phyloP scores from a whole-genome alignment of 257 asterid genomes.

The Solanum dulcamara region DNA sequence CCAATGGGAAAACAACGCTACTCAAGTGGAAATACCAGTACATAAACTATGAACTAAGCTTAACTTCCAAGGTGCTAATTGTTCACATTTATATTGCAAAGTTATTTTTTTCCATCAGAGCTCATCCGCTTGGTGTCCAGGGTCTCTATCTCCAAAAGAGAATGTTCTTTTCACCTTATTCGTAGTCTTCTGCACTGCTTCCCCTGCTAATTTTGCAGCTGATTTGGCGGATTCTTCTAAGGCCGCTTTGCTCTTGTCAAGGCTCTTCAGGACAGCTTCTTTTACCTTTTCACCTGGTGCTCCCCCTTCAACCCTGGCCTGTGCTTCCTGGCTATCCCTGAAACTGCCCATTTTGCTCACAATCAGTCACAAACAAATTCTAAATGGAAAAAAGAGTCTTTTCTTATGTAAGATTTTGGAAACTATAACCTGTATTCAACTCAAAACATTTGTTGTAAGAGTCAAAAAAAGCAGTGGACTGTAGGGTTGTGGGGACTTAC shows the following conservation, averaged over 20 bases:
- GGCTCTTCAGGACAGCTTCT: slow-evolving; percentile 31
- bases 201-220: slow-evolving; percentile 10
- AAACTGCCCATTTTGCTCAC: slow-evolving; percentile 2
- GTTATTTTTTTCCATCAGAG: background rate
- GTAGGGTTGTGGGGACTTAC: background rate
- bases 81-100: background rate
- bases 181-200: background rate
- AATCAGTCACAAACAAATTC: background rate
- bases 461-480: background rate
- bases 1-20: background rate
- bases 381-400: background rate
- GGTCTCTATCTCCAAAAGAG: background rate
- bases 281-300: slow-evolving; percentile 13
- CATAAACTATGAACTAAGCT: background rate
- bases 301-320: background rate
- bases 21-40: background rate
- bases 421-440: background rate
- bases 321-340: background rate
- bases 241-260: slow-evolving; percentile 16
- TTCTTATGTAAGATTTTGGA: background rate
- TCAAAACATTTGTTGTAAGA: background rate
- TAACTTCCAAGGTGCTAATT: background rate
- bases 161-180: slow-evolving; percentile 7
- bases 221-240: slow-evolving; percentile 23
- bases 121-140: background rate